A percentile compares a stretch with the other conserved stretches of the same genome.
phyloP scores from a whole-genome alignment of 2,329 filamentous ascomycete genomes.

The Myriangium duriaei region DNA sequence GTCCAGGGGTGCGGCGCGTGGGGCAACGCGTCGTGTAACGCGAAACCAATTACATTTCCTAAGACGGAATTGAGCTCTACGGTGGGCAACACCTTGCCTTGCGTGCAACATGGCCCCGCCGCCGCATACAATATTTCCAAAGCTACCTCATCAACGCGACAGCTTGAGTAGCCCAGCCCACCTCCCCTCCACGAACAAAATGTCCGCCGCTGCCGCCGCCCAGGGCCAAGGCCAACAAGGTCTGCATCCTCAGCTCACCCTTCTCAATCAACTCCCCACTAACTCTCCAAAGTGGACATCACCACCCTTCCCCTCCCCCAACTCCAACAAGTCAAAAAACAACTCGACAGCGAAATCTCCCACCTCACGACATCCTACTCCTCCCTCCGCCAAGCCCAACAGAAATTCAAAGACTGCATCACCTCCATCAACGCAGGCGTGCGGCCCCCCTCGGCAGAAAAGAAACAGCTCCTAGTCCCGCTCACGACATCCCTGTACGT shows the following conservation, averaged over 20 bases:
- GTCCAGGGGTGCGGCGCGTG: too few species aligned
- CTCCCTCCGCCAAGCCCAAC: constrained; percentile 78
- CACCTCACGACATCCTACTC: constrained; percentile 84
- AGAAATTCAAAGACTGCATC: constrained; percentile 84
- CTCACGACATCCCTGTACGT: constrained; percentile 93
- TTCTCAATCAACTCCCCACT: neutral
- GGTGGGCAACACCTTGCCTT: neutral
- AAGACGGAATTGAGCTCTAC: neutral
- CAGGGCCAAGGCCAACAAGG: constrained; percentile 9
- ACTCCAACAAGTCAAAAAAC: constrained; percentile 84
- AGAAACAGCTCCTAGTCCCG: constrained; percentile 63
- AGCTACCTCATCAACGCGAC: too few species aligned
- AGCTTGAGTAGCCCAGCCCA: too few species aligned
- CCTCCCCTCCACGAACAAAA: too few species aligned
- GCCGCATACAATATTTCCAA: neutral
- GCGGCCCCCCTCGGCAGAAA: constrained; percentile 17
- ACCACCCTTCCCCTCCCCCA: constrained; percentile 70
- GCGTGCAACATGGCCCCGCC: too few species aligned
- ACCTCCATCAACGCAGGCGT: constrained; percentile 50
- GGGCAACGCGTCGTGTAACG: constrained; percentile 1
- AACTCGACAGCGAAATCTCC: constrained; percentile 90
- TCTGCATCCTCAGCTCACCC: neutral
- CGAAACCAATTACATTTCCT: constrained; percentile 5
- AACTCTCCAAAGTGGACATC: constrained; percentile 45
- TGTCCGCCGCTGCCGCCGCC: constrained; percentile 5